Base-by-base conservation (phyloP, 2,329 filamentous ascomycete genomes). In the Neonectria punicea region DNA sequence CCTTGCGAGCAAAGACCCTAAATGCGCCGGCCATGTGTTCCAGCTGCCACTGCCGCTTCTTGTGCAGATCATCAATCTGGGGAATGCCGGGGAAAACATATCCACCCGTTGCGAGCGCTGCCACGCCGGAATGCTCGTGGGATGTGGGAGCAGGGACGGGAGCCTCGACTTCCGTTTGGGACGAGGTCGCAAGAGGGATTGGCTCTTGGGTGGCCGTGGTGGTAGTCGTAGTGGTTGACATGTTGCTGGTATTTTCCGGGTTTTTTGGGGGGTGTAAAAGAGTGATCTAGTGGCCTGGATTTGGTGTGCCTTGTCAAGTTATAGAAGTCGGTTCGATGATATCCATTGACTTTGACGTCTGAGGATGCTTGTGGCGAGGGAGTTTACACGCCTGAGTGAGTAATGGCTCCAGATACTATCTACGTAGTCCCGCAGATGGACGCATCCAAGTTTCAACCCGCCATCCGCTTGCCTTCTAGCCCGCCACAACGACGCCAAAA, bases 51-150 rank as follows among this genome's bases (percentile, higher is more conserved):
- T 63, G 67, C 1, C 75, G 67, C 30, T 74, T 68, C 39, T 67
- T 67, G 30, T 74, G 85, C 87, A 53, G 82, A 30, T 82, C 79
- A 3, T 80, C 75, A 74, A 88, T 88, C 41, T 80, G 80, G 1
- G 88, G 87, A 25, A 90, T 87, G 20, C 86, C 83, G 25, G 80
- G 77, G 18, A 85, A 61, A 3, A 53, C 46, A 32, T 69, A 71
- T 34, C 71, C 71, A 7, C 72, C 70, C 5, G 69, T 70, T 5
- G 58, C 46, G 51, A 68, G 41, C 25, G 28, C 18, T 41, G 41
- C 5, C 32, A 34, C 25, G 39, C 28, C 3, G 7, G 22, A 22
- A 7, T 49, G 25, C 11, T 39, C 14, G 10, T 53, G 36, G 14
- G 30, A 13, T 5, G 28, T 34, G 28, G 49, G 7, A 10, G 55